These are phyloP conservation scores for Aspergillus cavernicola DNA, from an alignment of 495 filamentous ascomycete species.

Conservation along the genomic window DNA sequence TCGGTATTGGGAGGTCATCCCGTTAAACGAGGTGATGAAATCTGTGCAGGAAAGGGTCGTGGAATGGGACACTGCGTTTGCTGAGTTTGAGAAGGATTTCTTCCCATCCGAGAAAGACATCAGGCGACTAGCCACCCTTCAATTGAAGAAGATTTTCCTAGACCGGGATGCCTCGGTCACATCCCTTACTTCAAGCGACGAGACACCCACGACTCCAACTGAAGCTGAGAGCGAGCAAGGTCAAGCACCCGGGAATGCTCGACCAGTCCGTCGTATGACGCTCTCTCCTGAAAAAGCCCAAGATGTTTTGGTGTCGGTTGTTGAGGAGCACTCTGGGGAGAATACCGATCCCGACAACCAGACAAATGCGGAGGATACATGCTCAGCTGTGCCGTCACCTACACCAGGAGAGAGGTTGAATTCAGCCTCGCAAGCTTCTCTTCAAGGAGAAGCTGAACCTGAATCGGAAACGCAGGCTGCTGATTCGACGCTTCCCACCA, in stretches of 20 bases:
- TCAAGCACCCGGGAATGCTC: slow-evolving; percentile 29
- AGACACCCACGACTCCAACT: slow-evolving; percentile 38
- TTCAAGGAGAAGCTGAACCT: slow-evolving; percentile 16
- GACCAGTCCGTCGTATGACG: slow-evolving; percentile 44
- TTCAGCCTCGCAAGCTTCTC: slow-evolving; percentile 21
- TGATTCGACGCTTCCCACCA: slow-evolving; percentile 62
- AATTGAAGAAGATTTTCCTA: slow-evolving; percentile 92
- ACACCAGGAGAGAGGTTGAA: slow-evolving; percentile 16
- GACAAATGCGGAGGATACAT: slow-evolving; percentile 13
- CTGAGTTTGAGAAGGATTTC: slow-evolving; percentile 87
- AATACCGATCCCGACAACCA: slow-evolving; percentile 21
- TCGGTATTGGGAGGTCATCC: slow-evolving; percentile 94
- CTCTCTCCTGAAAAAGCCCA: slow-evolving; percentile 66
- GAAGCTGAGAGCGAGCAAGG: slow-evolving; percentile 46
- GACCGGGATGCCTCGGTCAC: slow-evolving; percentile 75
- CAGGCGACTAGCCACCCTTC: slow-evolving; percentile 80
- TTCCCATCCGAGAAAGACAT: slow-evolving; percentile 98
- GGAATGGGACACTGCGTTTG: slow-evolving; percentile 88
- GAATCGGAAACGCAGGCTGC: slow-evolving; percentile 62
- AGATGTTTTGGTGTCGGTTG: slow-evolving; percentile 64
- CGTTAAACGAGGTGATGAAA: slow-evolving; percentile 81
- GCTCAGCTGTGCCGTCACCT: slow-evolving; percentile 16
- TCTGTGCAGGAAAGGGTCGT: slow-evolving; percentile 88
- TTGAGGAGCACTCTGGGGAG: slow-evolving; percentile 58
- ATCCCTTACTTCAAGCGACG: slow-evolving; percentile 63